These are phyloP conservation scores for Solanum paucissectum DNA, from an alignment of 257 asterid species.

Conservation along the genomic window DNA sequence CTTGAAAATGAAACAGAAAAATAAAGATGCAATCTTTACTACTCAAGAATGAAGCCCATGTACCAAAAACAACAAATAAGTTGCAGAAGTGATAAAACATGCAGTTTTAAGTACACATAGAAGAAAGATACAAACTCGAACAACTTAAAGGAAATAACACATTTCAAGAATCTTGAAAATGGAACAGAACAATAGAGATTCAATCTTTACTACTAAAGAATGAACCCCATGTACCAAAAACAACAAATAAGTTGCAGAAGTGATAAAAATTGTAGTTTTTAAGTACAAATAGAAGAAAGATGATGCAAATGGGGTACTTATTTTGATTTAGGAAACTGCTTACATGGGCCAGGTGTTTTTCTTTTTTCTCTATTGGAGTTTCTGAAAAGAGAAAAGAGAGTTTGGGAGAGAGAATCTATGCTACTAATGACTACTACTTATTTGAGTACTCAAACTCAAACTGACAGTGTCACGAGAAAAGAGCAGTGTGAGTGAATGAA, in stretches of 20 bases:
- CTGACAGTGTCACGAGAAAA: slow-evolving; percentile 48
- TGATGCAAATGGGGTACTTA: slow-evolving; percentile 8
- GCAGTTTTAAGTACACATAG: not conserved
- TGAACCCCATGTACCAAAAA: not conserved
- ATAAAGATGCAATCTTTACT: not conserved
- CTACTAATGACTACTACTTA: not conserved
- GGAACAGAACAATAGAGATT: not conserved
- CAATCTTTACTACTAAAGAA: not conserved
- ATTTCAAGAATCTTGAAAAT: not conserved
- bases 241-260: not conserved
- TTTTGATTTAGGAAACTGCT: slow-evolving; percentile 31
- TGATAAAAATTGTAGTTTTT: not conserved
- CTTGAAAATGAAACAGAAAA: not conserved
- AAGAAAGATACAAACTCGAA: not conserved
- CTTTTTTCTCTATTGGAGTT: not conserved
- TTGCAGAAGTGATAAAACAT: not conserved
- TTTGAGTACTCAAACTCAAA: not conserved
- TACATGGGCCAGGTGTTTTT: slow-evolving; percentile 75
- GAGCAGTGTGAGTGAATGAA: slow-evolving; percentile 37
- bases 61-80: not conserved
- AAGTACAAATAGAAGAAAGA: slow-evolving; percentile 4
- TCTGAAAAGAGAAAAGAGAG: not conserved
- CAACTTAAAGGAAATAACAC: not conserved
- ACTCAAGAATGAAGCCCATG: not conserved
- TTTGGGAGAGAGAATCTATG: not conserved